These are phyloP conservation scores for Plectosphaerella sp. DNA, from an alignment of 2,329 filamentous ascomycete species.

Conservation along the genomic window DNA sequence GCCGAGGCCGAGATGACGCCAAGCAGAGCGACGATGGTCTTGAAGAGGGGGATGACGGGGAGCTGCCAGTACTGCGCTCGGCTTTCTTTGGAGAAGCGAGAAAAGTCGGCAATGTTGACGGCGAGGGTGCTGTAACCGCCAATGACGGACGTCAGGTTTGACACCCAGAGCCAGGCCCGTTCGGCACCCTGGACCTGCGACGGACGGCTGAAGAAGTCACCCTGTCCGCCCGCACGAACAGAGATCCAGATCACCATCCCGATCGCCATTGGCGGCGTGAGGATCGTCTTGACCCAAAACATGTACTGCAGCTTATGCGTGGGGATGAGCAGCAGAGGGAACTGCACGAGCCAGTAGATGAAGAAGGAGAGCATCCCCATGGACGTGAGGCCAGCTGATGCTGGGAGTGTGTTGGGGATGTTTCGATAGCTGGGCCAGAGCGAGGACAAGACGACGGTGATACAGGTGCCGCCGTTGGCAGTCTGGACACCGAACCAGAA, in stretches of 20 bases:
- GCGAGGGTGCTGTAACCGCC: slow-evolving; percentile 43
- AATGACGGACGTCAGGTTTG: slow-evolving; percentile 40
- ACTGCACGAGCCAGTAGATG: slow-evolving; percentile 42
- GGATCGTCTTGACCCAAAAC: slow-evolving; percentile 35
- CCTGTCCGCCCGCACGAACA: slow-evolving; percentile 11
- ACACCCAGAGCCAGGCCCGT: slow-evolving; percentile 35
- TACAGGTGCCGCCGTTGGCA: slow-evolving; percentile 22
- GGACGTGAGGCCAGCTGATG: slow-evolving; percentile 23
- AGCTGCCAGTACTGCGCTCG: slow-evolving; percentile 41
- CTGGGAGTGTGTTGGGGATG: slow-evolving; percentile 33
- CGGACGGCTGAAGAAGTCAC: slow-evolving; percentile 14
- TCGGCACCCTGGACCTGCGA: slow-evolving; percentile 31
- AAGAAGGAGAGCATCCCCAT: slow-evolving; percentile 37
- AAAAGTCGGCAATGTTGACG: slow-evolving; percentile 42
- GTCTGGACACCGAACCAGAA: slow-evolving; percentile 34
- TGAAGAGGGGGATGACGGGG: slow-evolving; percentile 41
- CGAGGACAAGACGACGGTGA: slow-evolving; percentile 24
- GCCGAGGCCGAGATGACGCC: slow-evolving; percentile 44
- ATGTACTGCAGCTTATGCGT: slow-evolving; percentile 37
- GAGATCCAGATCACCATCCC: slow-evolving; percentile 27
- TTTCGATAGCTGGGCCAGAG: slow-evolving; percentile 33
- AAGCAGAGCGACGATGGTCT: slow-evolving; percentile 39
- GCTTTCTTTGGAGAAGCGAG: slow-evolving; percentile 30
- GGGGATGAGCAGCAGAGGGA: slow-evolving; percentile 34
- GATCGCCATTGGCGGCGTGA: slow-evolving; percentile 36